Percentiles rank a stretch among this genome's conserved stretches.
These are phyloP conservation scores for Fusarium sp. DNA, from an alignment of 2,329 filamentous ascomycete species.

Conservation along the genomic window DNA sequence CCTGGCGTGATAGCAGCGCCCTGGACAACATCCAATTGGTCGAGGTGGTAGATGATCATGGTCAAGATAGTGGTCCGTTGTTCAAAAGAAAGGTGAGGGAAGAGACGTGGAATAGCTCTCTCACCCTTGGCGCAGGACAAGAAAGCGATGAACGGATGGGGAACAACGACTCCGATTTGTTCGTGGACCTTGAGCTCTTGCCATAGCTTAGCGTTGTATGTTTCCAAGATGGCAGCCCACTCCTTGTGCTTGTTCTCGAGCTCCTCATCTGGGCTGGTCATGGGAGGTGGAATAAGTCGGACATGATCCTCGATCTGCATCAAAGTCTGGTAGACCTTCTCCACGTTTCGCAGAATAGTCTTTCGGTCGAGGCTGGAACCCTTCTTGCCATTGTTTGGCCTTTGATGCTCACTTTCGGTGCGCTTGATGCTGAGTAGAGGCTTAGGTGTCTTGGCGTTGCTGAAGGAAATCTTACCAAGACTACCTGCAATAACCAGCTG, in stretches of 20 bases:
- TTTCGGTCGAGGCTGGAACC: conserved; percentile 79
- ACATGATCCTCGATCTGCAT: conserved; percentile 97
- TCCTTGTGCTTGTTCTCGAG: conserved; percentile 80
- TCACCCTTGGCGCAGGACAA: conserved; percentile 96
- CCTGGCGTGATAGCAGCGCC: conserved; percentile 80
- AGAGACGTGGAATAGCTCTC: conserved; percentile 93
- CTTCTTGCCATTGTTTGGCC: conserved; percentile 64
- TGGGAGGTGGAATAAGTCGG: conserved; percentile 76
- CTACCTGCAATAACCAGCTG: conserved; percentile 97
- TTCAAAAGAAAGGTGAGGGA: conserved; percentile 91
- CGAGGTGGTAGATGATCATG: conserved; percentile 94
- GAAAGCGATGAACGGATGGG: conserved; percentile 96
- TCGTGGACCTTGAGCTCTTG: conserved; percentile 90
- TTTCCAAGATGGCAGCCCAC: conserved; percentile 72
- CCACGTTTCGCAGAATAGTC: conserved; percentile 85
- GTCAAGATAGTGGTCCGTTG: conserved; percentile 96
- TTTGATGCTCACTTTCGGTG: conserved; percentile 74
- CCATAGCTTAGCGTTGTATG: conserved; percentile 88
- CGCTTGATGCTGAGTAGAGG: conserved; percentile 96
- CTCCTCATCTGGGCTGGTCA: conserved; percentile 73
- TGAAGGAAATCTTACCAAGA: conserved; percentile 97
- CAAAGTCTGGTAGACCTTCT: conserved; percentile 86
- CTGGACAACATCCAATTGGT: conserved; percentile 89
- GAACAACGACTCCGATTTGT: conserved; percentile 80
- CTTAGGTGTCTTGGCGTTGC: conserved; percentile 97